Base-by-base conservation (phyloP, 2,329 filamentous ascomycete species). In the Pseudocercospora fijiensis region DNA sequence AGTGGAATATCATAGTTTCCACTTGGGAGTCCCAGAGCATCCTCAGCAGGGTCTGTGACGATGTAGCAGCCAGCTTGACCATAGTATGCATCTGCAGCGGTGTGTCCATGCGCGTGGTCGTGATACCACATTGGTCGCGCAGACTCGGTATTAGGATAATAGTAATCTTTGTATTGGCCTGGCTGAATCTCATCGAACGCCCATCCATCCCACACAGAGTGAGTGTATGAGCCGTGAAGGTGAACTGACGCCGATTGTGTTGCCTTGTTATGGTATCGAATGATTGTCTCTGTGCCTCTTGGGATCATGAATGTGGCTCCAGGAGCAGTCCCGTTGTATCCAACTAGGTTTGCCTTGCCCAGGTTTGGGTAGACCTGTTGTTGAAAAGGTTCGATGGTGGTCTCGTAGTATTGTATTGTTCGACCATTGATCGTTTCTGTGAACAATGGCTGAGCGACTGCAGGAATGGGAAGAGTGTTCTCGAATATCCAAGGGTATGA, bases 131-230 rank as follows among this genome's bases (percentile, higher is more conserved):
- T 76, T 0, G 83, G 78, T 41, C 85, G 79, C 1, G 79, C 83
- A 43, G 77, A 78, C 70, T 86, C 81, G 13, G 72, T 75, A 70
- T 87, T 87, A 9, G 85, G 84, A 67, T 85, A 88, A 72, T 86
- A 87, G 72, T 87, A 86, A 65, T 87, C 85, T 72, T 87, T 86
- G 74, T 82, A 85, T 68, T 86, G 75, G 0, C 83, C 83, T 0
- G 80, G 79, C 0, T 74, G 55, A 0, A 82, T 82, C n/a, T 78
- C 75, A 65, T 86, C 85, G 52, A 80, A 79, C 1, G 84, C 84
- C 83, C 83, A 86, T 0, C 83, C 83, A 66, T 64, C 62, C 37
- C 76, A 79, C 5, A 64, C 71, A 16, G 73, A 63, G 55, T 75
- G 73, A 7, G 69, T 81, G 43, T 78, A 83, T 11, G 82, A 84